phyloP scores from a whole-genome alignment of 2,329 filamentous ascomycete species.

The Harringtonia aguacate region DNA sequence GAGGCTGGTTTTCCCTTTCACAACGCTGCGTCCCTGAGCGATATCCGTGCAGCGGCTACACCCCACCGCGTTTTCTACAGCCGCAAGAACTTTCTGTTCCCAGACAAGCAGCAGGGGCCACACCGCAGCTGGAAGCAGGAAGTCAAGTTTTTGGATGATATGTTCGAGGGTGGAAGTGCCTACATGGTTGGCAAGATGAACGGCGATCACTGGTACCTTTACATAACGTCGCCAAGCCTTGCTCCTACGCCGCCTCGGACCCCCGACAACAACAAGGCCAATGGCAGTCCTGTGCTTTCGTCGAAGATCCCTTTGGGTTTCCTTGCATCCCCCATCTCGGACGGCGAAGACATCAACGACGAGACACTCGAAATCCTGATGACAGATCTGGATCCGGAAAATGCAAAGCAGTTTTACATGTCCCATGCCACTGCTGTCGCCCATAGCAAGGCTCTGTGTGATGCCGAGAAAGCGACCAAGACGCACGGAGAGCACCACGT shows the following conservation, averaged over 20 bases:
- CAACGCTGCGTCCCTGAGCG: constrained; percentile 53
- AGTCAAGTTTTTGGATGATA: constrained; percentile 82
- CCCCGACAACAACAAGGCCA: constrained; percentile 20
- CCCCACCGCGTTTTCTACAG: constrained; percentile 98
- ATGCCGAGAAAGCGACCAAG: not conserved
- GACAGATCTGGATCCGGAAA: constrained; percentile 59
- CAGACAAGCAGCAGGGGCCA: constrained; percentile 84
- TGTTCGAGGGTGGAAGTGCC: constrained; percentile 85
- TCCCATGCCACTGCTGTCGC: constrained; percentile 78
- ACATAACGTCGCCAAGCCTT: constrained; percentile 81
- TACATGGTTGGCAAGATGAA: constrained; percentile 99
- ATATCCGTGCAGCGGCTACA: constrained; percentile 66
- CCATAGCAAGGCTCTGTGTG: constrained; percentile 45
- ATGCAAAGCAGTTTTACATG: constrained; percentile 61
- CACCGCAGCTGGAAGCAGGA: constrained; percentile 98
- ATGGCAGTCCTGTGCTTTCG: constrained; percentile 25
- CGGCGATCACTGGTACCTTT: constrained; percentile 97
- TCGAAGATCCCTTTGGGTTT: constrained; percentile 46
- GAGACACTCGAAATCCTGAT: constrained; percentile 69
- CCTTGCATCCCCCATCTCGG: constrained; percentile 17
- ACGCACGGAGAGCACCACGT: constrained; percentile 42
- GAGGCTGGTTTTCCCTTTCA: constrained; percentile 83
- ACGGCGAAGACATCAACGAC: constrained; percentile 46
- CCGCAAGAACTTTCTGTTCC: constrained; percentile 96
- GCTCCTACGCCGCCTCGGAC: constrained; percentile 76